Evolutionary conservation across 176 grass and related monocot species (phyloP).

Genomic region (Oropetium thomaeum): DNA sequence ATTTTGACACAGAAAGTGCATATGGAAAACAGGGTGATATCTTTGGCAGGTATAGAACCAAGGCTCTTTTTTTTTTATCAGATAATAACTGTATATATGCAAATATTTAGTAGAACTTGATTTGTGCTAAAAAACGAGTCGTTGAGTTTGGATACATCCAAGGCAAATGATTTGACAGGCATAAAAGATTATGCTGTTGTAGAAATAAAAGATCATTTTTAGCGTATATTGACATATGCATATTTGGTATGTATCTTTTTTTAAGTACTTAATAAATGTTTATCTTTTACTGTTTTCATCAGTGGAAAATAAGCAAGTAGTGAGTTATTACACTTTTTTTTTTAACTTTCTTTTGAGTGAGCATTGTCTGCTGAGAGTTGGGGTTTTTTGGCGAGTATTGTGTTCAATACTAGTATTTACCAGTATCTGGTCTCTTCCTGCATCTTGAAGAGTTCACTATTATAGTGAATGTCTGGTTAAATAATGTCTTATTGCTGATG

Average conservation of each 20-base stretch:
- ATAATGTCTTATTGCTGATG: not conserved
- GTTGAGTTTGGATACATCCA: not conserved
- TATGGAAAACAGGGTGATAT: not conserved
- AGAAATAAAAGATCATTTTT: not conserved
- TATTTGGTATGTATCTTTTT: conserved; percentile 1
- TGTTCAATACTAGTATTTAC: not conserved
- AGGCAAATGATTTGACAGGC: not conserved
- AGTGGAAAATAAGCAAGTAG: not conserved
- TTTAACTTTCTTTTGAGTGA: not conserved
- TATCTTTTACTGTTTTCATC: not conserved
- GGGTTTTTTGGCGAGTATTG: not conserved
- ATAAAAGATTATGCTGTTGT: not conserved
- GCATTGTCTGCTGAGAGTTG: not conserved
- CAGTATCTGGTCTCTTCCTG: not conserved
- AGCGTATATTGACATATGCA: not conserved
- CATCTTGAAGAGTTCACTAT: not conserved
- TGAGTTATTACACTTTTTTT: not conserved
- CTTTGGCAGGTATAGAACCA: not conserved
- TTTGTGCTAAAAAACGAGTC: not conserved
- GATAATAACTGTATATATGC: not conserved
- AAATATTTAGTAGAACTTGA: not conserved
- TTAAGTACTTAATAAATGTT: not conserved
- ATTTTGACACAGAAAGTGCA: not conserved
- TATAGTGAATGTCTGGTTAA: not conserved
- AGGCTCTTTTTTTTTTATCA: conserved; percentile 5